Conservation (phyloP, 2,329 filamentous ascomycete species). For the Curvularia spicifera region DNA sequence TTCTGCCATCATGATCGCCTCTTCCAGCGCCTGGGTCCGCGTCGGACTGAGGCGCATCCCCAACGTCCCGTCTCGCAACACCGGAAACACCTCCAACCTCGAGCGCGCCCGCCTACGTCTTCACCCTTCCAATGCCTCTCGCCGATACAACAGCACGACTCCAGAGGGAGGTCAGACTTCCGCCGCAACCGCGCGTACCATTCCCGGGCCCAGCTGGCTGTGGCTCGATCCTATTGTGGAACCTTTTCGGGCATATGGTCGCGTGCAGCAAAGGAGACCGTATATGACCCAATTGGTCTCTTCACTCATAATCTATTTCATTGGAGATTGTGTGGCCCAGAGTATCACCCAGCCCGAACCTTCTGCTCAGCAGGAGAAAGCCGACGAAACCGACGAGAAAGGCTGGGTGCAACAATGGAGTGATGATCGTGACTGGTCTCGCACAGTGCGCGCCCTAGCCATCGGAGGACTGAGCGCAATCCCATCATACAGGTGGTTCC, state of each 20-base stretch:
- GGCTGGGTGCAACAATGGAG: slow-evolving; percentile 51
- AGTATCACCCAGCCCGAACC: slow-evolving; percentile 54
- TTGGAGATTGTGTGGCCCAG: slow-evolving; percentile 80
- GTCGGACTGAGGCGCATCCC: slow-evolving; percentile 35
- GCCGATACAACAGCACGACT: slow-evolving; percentile 29
- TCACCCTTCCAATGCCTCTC: slow-evolving; percentile 20
- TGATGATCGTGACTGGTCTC: slow-evolving; percentile 54
- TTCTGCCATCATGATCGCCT: slow-evolving; percentile 39
- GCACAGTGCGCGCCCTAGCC: slow-evolving; percentile 73
- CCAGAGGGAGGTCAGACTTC: slow-evolving; percentile 29
- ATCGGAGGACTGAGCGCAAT: slow-evolving; percentile 78
- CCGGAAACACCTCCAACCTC: slow-evolving; percentile 12
- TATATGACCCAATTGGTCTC: slow-evolving; percentile 80
- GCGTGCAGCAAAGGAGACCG: slow-evolving; percentile 73
- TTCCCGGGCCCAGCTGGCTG: slow-evolving; percentile 54
- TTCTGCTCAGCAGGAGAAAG: background rate
- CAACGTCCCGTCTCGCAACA: slow-evolving; percentile 15
- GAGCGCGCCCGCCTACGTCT: slow-evolving; percentile 19
- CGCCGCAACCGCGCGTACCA: slow-evolving; percentile 35
- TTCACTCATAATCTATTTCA: slow-evolving; percentile 78
- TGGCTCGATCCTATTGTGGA: slow-evolving; percentile 56
- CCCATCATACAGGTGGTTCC: slow-evolving; percentile 82
- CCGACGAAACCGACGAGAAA: slow-evolving; percentile 30
- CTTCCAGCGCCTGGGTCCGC: slow-evolving; percentile 37
- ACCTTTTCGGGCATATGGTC: slow-evolving; percentile 66